A percentile compares a stretch with the other conserved stretches of the same genome.
Evolutionary conservation across 2,329 filamentous ascomycete species (phyloP).

Genomic region (Hymenoscyphus scutula): DNA sequence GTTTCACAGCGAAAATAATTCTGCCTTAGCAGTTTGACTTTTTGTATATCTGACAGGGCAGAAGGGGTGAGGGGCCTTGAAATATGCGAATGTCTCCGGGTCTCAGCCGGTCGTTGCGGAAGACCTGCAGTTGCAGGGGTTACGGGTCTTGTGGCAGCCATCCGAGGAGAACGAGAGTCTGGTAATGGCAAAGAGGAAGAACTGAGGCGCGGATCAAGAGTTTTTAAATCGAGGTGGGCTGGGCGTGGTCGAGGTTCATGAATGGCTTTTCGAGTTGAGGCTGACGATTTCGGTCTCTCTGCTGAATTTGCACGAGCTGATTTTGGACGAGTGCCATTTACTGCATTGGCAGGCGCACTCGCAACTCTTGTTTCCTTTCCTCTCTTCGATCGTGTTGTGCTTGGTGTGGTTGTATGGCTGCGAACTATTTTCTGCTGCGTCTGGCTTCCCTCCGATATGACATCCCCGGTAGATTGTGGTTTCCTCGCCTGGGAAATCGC

Average conservation of each 20-base stretch:
- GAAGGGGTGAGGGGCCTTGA: conserved; percentile 56
- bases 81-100: conserved; percentile 59
- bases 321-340: conserved; percentile 27
- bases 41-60: conserved; percentile 64
- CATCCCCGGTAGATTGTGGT: conserved; percentile 61
- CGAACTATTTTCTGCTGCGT: conserved; percentile 57
- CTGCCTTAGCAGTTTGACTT: conserved; percentile 69
- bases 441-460: conserved; percentile 54
- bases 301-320: conserved; percentile 27
- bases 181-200: conserved; percentile 67
- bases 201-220: conserved; percentile 60
- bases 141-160: conserved; percentile 48
- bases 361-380: conserved; percentile 43
- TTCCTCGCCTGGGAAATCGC: conserved; percentile 80
- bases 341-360: conserved; percentile 34
- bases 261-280: conserved; percentile 25
- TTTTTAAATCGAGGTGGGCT: conserved; percentile 30
- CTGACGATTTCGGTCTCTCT: conserved; percentile 27
- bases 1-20: conserved; percentile 83
- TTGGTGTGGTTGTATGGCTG: conserved; percentile 67
- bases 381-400: conserved; percentile 42
- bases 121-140: conserved; percentile 58
- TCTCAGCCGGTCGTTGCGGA: conserved; percentile 30
- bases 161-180: conserved; percentile 53
- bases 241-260: conserved; percentile 30